These are phyloP conservation scores for Symmetrospora coprosmae DNA, from an alignment of 768 basidiomycete genomes.

Conservation along the genomic window DNA sequence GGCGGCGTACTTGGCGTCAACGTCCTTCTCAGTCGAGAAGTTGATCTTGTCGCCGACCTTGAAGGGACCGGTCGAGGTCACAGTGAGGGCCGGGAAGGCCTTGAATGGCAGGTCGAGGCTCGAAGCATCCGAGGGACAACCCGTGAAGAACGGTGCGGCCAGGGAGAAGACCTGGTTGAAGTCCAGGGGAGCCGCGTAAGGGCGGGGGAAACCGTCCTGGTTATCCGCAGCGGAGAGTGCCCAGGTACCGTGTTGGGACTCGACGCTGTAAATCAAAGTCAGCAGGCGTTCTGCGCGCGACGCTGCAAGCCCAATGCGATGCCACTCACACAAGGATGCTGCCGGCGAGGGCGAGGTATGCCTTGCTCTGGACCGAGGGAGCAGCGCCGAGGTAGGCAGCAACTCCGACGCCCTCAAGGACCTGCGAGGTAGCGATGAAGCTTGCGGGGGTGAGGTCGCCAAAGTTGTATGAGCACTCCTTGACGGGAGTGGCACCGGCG, in stretches of 20 bases:
- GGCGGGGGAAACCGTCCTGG: conserved; percentile 46
- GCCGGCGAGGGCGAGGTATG: conserved; percentile 45
- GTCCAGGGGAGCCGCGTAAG: conserved; percentile 44
- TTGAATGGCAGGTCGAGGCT: conserved; percentile 47
- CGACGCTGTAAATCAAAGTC: no score
- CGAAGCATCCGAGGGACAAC: conserved; percentile 44
- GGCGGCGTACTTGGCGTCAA: conserved; percentile 40
- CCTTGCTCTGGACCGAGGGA: conserved; percentile 42
- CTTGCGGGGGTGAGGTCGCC: conserved; percentile 43
- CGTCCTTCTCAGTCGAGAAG: conserved; percentile 27
- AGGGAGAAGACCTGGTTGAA: conserved; percentile 40
- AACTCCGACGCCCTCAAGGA: conserved; percentile 46
- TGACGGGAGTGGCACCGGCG: conserved; percentile 42
- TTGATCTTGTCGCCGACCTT: conserved; percentile 35
- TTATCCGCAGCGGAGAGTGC: conserved; percentile 45
- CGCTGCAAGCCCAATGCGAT: background rate
- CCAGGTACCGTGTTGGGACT: conserved; percentile 55
- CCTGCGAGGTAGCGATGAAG: conserved; percentile 44
- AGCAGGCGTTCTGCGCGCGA: no score
- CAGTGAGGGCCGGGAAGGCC: conserved; percentile 45
- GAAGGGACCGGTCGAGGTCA: conserved; percentile 33
- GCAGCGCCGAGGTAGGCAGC: conserved; percentile 51
- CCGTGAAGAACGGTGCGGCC: conserved; percentile 40
- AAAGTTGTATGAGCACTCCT: conserved; percentile 47
- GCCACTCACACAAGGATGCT: conserved; percentile 46